A percentile compares a stretch with the other conserved stretches of the same genome.
Conservation (phyloP, 2,329 filamentous ascomycete species). For the Aspergillus transmontanensis region DNA sequence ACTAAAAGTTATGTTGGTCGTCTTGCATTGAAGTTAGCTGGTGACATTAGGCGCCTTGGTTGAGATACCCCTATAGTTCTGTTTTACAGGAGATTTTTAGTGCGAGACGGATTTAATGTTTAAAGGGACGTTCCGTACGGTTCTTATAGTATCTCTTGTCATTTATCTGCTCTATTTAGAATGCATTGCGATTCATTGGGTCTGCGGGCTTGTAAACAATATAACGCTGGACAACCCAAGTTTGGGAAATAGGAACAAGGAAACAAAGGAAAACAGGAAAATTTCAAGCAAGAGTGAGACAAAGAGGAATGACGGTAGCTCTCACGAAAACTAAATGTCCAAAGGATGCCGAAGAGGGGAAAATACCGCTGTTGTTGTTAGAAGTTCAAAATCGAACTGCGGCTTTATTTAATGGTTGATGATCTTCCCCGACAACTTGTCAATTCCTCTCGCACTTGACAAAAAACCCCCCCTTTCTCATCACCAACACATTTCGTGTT, state of each 20-base stretch:
- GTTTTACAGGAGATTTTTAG: background rate
- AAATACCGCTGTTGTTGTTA: background rate
- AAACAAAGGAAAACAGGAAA: background rate
- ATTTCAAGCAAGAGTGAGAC: background rate
- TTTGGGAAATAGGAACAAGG: background rate
- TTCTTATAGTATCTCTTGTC: background rate
- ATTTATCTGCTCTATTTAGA: background rate
- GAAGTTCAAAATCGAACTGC: background rate
- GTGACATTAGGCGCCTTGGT: constrained; percentile 21
- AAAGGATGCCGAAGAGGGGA: too few relatives aligned
- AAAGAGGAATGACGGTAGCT: background rate
- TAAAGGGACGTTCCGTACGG: background rate
- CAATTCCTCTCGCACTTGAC: background rate
- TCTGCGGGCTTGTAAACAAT: background rate
- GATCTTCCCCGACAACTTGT: background rate
- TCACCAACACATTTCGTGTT: background rate
- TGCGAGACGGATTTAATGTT: constrained; percentile 1
- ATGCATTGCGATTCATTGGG: background rate
- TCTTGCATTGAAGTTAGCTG: constrained; percentile 14
- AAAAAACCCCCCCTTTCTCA: background rate
- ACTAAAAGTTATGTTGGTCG: background rate
- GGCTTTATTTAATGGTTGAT: background rate
- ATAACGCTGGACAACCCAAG: background rate
- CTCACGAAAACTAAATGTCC: too few relatives aligned
- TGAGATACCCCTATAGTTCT: constrained; percentile 30